Base-by-base conservation (phyloP, 805 yeast species). In the Candida berthetii region DNA sequence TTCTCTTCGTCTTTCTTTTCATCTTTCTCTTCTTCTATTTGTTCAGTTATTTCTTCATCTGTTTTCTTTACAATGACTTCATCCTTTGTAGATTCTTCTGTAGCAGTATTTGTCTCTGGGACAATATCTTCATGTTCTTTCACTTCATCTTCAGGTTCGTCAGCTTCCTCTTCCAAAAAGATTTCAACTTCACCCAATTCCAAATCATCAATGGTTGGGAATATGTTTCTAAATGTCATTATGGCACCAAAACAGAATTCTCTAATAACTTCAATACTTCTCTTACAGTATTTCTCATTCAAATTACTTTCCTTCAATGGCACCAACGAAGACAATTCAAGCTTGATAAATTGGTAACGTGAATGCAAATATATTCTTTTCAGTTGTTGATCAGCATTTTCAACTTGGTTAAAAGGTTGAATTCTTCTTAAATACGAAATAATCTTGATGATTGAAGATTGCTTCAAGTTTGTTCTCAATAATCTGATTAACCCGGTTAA, bases 201-300 rank as follows among this genome's bases (percentile, higher is more conserved):
- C 8, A 37, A 37, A 10, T 47, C 58, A n/a, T 54, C 52, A 9
- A 58, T 61, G 32, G 56, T 63, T 4, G 74, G 71, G 55, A 87
- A 85, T 1, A 85, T 74, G 5, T 86, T 76, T 44, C 72, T 73
- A 57, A 72, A 83, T 2, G 82, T 76, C 42, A 84, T 74, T 3
- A 87, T 67, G 0, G 93, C 79, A 22, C 82, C 83, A 59, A 82
- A 85, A 15, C 87, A 78, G 51, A 78, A 84, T 57, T 90, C 97
- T 57, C 99, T 72, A 43, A 87, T 78, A 4, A 86, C 78, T 58
- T 93, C 98, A 31, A 91, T 73, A 49, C 78, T 82, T 48, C 95
- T 69, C 51, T 88, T 89, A 42, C 90, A 64, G 54, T 79, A 85
- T 38, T 80, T 76, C 42, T 79, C 78, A 32, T 67, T 62, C 3